Evolutionary conservation across 306 rosid genomes (phyloP), one percentile per base, ranked within the genome.

Genomic region (Cucurbita argyrosperma): DNA sequence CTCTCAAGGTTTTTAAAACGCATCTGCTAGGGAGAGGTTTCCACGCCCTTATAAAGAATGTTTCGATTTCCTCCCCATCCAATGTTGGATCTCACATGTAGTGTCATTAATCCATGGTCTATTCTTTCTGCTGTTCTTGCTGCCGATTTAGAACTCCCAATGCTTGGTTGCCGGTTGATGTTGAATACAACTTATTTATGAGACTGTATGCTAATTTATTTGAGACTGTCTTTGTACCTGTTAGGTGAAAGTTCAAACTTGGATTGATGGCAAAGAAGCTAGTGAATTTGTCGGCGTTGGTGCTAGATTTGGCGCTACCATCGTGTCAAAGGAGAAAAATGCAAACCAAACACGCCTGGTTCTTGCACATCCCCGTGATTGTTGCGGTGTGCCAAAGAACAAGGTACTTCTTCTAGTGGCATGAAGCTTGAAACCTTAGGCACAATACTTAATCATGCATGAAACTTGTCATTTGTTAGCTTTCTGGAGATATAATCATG

Each of bases 241-340:
- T 74, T 75, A 95, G 99, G 91, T 89, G 16, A 95, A 95, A 88
- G 96, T 91, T 81, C 97, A 95, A 84, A 95, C 99, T 65, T 95
- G 97, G 97, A 87, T 95, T 54, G 77, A 91, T 72, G 97, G 92
- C 37, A 68, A 77, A 40, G 96, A 91, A 80, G 87, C 83, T 60
- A 84, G 61, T 51, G 96, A 89, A 80, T 89, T 87, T 80, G 99
- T 95, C 40, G 99, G 99, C 16, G 92, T 95, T 37, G 96, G 95
- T 80, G 99, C 97, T 16, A 78, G 97, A 84, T 94, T 94, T 77
- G 99, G 99, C n/a, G 80, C 83, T 72, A 60, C 91, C 10, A 91
- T 94, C 64, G 99, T 84, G 52, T 87, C 96, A 16, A 91, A 91
- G 80, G 92, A 95, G 88, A 95, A 89, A 83, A 89, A 88, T 79